Evolutionary conservation across 1,284 basidiomycete species (phyloP), one percentile per base, ranked within the genome.

Genomic region (Vanrija sp.): DNA sequence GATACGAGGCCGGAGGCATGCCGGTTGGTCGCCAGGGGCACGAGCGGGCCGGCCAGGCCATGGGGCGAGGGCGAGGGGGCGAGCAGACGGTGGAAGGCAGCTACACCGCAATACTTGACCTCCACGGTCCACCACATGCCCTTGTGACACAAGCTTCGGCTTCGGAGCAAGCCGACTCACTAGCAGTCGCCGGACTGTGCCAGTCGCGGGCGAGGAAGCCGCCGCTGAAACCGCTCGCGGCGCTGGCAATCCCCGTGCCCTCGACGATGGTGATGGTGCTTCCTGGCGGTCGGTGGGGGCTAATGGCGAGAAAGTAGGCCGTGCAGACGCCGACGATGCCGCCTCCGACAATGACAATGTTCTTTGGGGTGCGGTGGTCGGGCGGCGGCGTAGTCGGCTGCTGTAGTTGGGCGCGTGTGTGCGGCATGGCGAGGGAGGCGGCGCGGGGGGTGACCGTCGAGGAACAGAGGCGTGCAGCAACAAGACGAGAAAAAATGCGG

Each of bases 141-240:
- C 28, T 15, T 15, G 39, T 21, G 28, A 19, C 16, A 10, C 19
- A 12, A 38, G 23, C 29, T 19, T 18, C 29, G 25, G 25, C 26
- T 4, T 25, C 43, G 43, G 18, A 9, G 5, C 21, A 15, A 7
- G 39, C 6, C 12, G 10, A 65, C 65, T 64, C 53, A 64, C 68
- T 71, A 1, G 80, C 69, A 29, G 81, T 78, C 12, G 79, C 74
- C 23, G 71, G 69, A 3, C 77, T 75, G 67, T 85, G 84, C 86
- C 85, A 87, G 68, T 91, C 87, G 53, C 84, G 81, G 0, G 93
- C 91, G 21, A 97, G 81, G n/a, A 97, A 85, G 0, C 93, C 93
- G 3, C 91, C 93, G 0, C 90, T 88, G 71, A 95, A 95, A 6
- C 93, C 93, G 0, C 86, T 89, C 1, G 92, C 90, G 0, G 76